Percentiles rank a stretch among this genome's conserved stretches.
These are phyloP conservation scores for Gynochthodes officinalis DNA, from an alignment of 257 asterid genomes.

Conservation along the genomic window DNA sequence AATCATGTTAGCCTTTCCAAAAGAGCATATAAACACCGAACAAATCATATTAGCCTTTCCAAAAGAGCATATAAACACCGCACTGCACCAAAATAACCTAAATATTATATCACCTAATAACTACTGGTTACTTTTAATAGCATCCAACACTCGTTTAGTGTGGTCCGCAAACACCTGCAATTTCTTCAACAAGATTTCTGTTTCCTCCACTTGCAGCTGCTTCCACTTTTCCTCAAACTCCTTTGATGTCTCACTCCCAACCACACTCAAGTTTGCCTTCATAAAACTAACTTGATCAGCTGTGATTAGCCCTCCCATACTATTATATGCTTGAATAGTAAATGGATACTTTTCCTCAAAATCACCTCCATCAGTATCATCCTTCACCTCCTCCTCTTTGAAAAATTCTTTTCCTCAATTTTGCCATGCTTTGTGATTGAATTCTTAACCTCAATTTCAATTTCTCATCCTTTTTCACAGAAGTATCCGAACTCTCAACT, in stretches of 20 bases:
- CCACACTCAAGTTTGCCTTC: conserved; percentile 34
- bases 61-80: too few relatives aligned
- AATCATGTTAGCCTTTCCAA: background rate
- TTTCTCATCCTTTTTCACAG: background rate
- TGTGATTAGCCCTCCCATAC: background rate
- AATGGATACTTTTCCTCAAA: conserved; percentile 38
- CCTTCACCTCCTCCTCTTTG: conserved; percentile 19
- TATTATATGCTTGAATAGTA: conserved; percentile 30
- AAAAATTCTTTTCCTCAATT: background rate
- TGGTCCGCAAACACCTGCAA: conserved; percentile 39
- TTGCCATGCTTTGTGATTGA: conserved; percentile 2
- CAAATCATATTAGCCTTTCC: background rate
- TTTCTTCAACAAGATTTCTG: conserved; percentile 34
- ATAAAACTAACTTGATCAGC: conserved; percentile 10
- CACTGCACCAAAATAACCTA: background rate
- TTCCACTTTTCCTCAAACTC: conserved; percentile 64
- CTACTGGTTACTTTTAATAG: conserved; percentile 15
- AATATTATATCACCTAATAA: background rate
- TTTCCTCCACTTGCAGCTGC: conserved; percentile 36
- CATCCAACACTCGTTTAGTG: conserved; percentile 28
- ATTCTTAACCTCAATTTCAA: too few relatives aligned
- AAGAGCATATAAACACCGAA: background rate
- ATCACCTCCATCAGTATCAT: conserved; percentile 7
- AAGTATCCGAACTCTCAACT: background rate
- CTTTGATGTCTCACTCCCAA: conserved; percentile 43